Evolutionary conservation across 1,284 basidiomycete genomes (phyloP), one percentile per base, ranked within the genome.

Genomic region (Rhodotorula sp.): DNA sequence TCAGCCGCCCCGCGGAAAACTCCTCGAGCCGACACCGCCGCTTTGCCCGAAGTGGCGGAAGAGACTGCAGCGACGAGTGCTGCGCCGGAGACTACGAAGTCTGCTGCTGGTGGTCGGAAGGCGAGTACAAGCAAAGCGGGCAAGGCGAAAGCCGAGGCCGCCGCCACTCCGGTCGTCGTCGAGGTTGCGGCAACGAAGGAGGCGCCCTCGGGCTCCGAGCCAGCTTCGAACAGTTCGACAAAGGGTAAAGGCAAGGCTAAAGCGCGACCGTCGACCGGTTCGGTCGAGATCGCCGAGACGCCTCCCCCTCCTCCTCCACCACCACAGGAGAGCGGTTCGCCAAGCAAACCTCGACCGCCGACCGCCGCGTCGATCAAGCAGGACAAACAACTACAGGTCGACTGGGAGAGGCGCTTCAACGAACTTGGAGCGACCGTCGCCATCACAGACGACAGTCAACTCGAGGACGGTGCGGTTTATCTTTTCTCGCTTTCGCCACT

Each of bases 381-480:
- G 8, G 49, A 51, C 49, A n/a, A 65, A 20, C 46, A 52, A 59
- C 49, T 43, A 51, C 18, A 39, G n/a, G 59, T 31, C 34, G 56
- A 58, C 43, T 64, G 39, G 48, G 66, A 67, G 56, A n/a, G 52
- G 49, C 61, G 46, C 29, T 31, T 52, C 39, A n/a, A 23, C 4
- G 59, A 52, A n/a, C 48, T 63, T 2, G 3, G n/a, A 5, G 29
- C 58, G 46, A 16, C 20, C 23, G 63, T 67, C 20, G 20, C 46
- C 52, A 34, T 68, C 49, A 52, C 26, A 20, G 60, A 65, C 21
- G 47, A 68, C 49, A 62, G 56, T 52, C 63, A 71, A 16, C 43
- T 67, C 10, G 56, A 20, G 5, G 64, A 68, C n/a, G 68, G 65
- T 70, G 5, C 39, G 39, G 39, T 43, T 29, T 29, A 29, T 29